These are phyloP conservation scores for Phanerodontia chrysosporium DNA, from an alignment of 768 basidiomycete species.

Conservation along the genomic window DNA sequence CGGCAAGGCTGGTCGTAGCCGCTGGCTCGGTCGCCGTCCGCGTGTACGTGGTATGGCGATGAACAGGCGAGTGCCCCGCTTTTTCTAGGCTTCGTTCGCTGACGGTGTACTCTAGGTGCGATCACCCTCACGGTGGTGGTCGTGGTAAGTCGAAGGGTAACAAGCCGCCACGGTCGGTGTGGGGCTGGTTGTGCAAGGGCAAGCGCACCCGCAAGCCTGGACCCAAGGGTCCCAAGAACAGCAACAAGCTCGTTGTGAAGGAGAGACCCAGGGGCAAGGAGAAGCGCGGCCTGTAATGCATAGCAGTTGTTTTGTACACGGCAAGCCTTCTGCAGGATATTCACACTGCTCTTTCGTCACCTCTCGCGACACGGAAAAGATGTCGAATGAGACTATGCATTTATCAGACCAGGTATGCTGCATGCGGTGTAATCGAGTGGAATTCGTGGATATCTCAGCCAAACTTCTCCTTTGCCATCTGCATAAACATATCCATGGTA, in stretches of 20 bases:
- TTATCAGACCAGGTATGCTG: too few relatives aligned
- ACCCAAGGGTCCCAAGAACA: slow-evolving; percentile 84
- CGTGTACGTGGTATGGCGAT: slow-evolving; percentile 93
- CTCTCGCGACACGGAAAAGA: too few relatives aligned
- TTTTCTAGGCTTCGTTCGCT: not conserved
- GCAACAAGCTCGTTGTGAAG: slow-evolving; percentile 85
- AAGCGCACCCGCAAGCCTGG: slow-evolving; percentile 91
- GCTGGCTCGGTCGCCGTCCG: slow-evolving; percentile 85
- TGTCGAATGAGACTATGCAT: too few relatives aligned
- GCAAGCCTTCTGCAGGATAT: not conserved
- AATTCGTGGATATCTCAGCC: slow-evolving; percentile 40
- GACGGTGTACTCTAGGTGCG: slow-evolving; percentile 44
- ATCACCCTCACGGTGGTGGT: slow-evolving; percentile 97
- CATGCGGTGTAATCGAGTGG: too few relatives aligned
- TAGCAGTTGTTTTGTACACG: not conserved
- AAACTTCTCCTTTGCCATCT: slow-evolving; percentile 83
- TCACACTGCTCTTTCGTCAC: too few relatives aligned
- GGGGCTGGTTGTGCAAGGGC: slow-evolving; percentile 92
- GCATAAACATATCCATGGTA: slow-evolving; percentile 96
- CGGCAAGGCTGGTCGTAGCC: slow-evolving; percentile 87
- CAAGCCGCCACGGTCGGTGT: slow-evolving; percentile 88
- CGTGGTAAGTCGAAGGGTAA: slow-evolving; percentile 97
- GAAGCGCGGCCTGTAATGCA: slow-evolving; percentile 28
- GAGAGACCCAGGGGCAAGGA: slow-evolving; percentile 77
- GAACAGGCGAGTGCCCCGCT: slow-evolving; percentile 69